Evolutionary conservation across 1,139 yeast genomes (phyloP).

Genomic region (Nakaseomyces kungkrabaensis): DNA sequence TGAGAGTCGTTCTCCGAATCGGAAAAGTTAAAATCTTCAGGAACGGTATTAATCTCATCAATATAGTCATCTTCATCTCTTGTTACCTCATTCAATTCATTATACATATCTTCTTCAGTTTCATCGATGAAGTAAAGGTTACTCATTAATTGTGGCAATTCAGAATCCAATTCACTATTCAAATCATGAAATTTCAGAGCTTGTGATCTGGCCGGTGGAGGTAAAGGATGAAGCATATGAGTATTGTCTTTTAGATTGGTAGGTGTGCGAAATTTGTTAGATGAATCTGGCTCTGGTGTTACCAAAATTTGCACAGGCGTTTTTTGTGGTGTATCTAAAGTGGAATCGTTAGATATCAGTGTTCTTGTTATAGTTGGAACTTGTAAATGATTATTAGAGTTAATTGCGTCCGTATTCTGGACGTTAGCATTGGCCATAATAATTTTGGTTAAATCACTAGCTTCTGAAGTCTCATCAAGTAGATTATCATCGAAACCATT

Average conservation of each 20-base stretch:
- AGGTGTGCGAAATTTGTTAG: neutral
- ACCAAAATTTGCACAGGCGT: slow-evolving; percentile 10
- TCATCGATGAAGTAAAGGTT: slow-evolving; percentile 29
- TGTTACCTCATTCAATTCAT: slow-evolving; percentile 9
- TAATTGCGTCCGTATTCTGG: neutral
- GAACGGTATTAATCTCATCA: slow-evolving; percentile 48
- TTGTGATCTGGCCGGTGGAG: slow-evolving; percentile 25
- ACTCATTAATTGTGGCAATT: slow-evolving; percentile 26
- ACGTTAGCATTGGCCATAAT: neutral
- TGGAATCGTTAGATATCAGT: neutral
- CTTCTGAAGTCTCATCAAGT: neutral
- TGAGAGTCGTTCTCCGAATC: slow-evolving; percentile 26
- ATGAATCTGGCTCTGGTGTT: slow-evolving; percentile 4
- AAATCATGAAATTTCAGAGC: slow-evolving; percentile 27
- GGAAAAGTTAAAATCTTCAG: slow-evolving; percentile 51
- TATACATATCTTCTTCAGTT: slow-evolving; percentile 26
- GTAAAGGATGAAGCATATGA: slow-evolving; percentile 8
- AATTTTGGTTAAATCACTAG: neutral
- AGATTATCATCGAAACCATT: neutral
- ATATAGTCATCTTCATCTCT: slow-evolving; percentile 26
- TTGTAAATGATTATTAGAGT: neutral
- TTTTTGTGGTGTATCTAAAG: neutral
- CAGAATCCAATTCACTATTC: slow-evolving; percentile 25
- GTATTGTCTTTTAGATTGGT: slow-evolving; percentile 1
- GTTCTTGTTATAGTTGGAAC: neutral